These are phyloP conservation scores for Debaryomyces robertsiae DNA, from an alignment of 1,139 yeast genomes.

Conservation along the genomic window DNA sequence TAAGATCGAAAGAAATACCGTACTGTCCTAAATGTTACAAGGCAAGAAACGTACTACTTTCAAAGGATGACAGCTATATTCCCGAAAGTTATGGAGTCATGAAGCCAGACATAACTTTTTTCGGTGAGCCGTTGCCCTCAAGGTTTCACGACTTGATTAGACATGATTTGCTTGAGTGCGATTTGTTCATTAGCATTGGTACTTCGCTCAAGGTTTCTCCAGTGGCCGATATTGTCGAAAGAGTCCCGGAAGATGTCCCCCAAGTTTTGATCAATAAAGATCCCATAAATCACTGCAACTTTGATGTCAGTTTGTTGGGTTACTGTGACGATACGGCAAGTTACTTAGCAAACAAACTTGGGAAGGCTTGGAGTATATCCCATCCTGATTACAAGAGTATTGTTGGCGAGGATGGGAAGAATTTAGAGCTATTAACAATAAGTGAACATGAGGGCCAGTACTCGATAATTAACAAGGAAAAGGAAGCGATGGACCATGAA, in stretches of 20 bases:
- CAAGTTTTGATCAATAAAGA: slow-evolving; percentile 81
- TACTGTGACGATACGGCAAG: slow-evolving; percentile 87
- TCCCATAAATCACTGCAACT: slow-evolving; percentile 74
- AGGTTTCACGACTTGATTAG: slow-evolving; percentile 62
- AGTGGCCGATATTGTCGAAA: slow-evolving; percentile 80
- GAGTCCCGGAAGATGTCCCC: slow-evolving; percentile 68
- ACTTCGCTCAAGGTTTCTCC: slow-evolving; percentile 94
- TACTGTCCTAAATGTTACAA: slow-evolving; percentile 67
- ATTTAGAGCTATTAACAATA: slow-evolving; percentile 22
- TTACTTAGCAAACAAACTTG: slow-evolving; percentile 56
- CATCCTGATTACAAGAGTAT: slow-evolving; percentile 42
- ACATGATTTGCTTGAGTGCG: slow-evolving; percentile 64
- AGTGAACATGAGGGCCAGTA: slow-evolving; percentile 29
- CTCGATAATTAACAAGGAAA: slow-evolving; percentile 16
- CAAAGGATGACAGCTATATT: slow-evolving; percentile 31
- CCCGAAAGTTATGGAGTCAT: slow-evolving; percentile 68
- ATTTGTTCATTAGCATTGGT: slow-evolving; percentile 80
- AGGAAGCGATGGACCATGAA: background rate
- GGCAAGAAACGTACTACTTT: slow-evolving; percentile 38
- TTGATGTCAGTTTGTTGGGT: slow-evolving; percentile 79
- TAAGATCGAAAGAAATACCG: slow-evolving; percentile 64
- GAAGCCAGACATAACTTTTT: slow-evolving; percentile 92
- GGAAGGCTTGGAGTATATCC: slow-evolving; percentile 58
- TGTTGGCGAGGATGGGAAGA: slow-evolving; percentile 15
- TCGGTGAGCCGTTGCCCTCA: slow-evolving; percentile 85